phyloP scores from a whole-genome alignment of 2,329 filamentous ascomycete species.

The Monosporascus cannonballus region DNA sequence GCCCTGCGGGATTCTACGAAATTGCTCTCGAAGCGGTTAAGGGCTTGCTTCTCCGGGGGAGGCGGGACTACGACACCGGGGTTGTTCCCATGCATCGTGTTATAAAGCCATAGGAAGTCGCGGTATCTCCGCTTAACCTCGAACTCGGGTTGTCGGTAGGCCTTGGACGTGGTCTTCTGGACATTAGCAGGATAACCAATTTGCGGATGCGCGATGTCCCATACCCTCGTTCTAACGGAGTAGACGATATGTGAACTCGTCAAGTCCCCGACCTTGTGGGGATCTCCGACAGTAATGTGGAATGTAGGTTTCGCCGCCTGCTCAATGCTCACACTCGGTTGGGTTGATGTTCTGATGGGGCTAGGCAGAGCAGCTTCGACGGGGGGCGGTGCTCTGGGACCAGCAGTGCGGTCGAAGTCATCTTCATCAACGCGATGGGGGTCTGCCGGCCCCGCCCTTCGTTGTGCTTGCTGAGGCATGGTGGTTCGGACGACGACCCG shows the following conservation, averaged over 20 bases:
- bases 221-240: slow-evolving; percentile 85
- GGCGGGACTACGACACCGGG: slow-evolving; percentile 93
- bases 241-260: slow-evolving; percentile 98
- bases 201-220: slow-evolving; percentile 4
- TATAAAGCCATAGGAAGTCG: slow-evolving; percentile 98
- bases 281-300: slow-evolving; percentile 86
- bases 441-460: slow-evolving; percentile 41
- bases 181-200: slow-evolving; percentile 10
- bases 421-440: slow-evolving; percentile 66
- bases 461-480: slow-evolving; percentile 41
- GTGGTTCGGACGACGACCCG: slow-evolving; percentile 55
- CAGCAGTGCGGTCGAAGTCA: slow-evolving; percentile 44
- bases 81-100: slow-evolving; percentile 86
- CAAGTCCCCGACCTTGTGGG: slow-evolving; percentile 94
- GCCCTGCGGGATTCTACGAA: slow-evolving; percentile 91
- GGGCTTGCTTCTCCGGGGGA: slow-evolving; percentile 94
- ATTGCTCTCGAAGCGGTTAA: slow-evolving; percentile 91
- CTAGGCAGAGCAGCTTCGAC: slow-evolving; percentile 53
- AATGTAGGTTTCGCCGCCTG: slow-evolving; percentile 91
- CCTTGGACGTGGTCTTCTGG: slow-evolving; percentile 82
- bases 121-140: slow-evolving; percentile 89
- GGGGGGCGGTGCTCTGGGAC: slow-evolving; percentile 61
- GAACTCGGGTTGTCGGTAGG: slow-evolving; percentile 88
- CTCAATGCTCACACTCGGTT: slow-evolving; percentile 83
- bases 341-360: slow-evolving; percentile 45